Base-by-base conservation (phyloP, 805 yeast genomes). In the Scheffersomyces coipomensis region DNA sequence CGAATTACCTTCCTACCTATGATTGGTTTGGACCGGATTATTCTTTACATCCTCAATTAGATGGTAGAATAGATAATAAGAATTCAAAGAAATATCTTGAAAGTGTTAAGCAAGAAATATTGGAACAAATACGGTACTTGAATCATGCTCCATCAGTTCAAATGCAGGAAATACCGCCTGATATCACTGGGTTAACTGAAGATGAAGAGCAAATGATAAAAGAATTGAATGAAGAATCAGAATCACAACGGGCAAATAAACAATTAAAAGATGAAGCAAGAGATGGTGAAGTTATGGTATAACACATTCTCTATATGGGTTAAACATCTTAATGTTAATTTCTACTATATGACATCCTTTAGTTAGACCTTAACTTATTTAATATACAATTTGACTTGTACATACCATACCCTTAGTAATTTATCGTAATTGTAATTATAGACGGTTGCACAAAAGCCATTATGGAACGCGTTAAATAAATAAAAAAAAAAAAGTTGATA, bases 121-220 rank as follows among this genome's bases (percentile, higher is more conserved):
- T 90, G 51, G 97, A 91, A 62, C 88, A 86, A 56, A 67, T 91
- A 34, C 64, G 97, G 48, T 84, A 72, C 53, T 62, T 91, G 41
- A 87, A 86, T 51, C 90, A 90, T 36, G 98, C 98, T 0, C 99
- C 99, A 10, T 83, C 95, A 49, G 98, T 93, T 7, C 85, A 87
- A 48, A 88, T 90, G 95, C 82, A 76, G 45, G 91, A 87, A 45
- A 78, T 88, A 6, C 97, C 97, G 2, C 97, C 97, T 1, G 74
- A 70, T 43, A 49, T 70, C 16, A 51, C 68, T 7, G 74, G 73
- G 11, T 52, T 68, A 30, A 68, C 72, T 2, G 66, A 67, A 27
- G 75, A 70, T 35, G 74, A 69, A 46, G 73, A 69, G 33, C 60
- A 58, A 12, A 46, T 56, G 2, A 62, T 69, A 13, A 44, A 54